phyloP scores from a whole-genome alignment of 208 protist genomes.

The Trypanosomatidae sp. region DNA sequence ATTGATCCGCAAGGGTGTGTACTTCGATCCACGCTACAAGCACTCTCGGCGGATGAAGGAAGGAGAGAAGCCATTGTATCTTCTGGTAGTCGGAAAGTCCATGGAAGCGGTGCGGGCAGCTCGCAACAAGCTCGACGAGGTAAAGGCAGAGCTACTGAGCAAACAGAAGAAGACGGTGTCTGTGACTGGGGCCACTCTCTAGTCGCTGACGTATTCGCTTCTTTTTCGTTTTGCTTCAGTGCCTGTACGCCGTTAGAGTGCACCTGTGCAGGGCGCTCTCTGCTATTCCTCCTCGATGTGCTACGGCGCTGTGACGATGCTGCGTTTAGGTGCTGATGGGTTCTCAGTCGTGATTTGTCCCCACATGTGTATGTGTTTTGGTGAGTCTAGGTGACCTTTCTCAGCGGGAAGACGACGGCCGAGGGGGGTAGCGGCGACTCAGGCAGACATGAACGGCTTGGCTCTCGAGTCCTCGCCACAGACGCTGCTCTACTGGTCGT shows the following conservation, averaged over 20 bases:
- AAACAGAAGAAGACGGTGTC: conserved; percentile 54
- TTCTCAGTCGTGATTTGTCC: background rate
- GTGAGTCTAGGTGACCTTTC: conserved; percentile 1
- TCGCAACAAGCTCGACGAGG: conserved; percentile 60
- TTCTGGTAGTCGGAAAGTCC: conserved; percentile 73
- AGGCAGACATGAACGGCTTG: background rate
- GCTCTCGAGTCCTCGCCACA: background rate
- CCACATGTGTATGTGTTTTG: background rate
- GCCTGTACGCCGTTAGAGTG: background rate
- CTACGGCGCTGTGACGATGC: background rate
- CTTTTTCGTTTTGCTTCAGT: background rate
- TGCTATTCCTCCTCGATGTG: too few species aligned
- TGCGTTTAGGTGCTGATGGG: background rate
- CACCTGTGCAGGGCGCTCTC: background rate
- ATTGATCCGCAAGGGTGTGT: conserved; percentile 86
- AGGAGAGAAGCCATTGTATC: conserved; percentile 73
- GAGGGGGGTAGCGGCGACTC: background rate
- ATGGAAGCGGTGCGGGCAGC: conserved; percentile 68
- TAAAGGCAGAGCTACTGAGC: conserved; percentile 54
- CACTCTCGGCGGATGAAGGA: conserved; percentile 78
- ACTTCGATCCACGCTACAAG: conserved; percentile 73
- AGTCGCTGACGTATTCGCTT: background rate
- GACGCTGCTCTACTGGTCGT: background rate
- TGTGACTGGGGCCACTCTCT: conserved; percentile 49
- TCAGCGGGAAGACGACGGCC: background rate